Evolutionary conservation across 805 yeast genomes (phyloP), one percentile per base, ranked within the genome.

Genomic region (Candida hungchunana): DNA sequence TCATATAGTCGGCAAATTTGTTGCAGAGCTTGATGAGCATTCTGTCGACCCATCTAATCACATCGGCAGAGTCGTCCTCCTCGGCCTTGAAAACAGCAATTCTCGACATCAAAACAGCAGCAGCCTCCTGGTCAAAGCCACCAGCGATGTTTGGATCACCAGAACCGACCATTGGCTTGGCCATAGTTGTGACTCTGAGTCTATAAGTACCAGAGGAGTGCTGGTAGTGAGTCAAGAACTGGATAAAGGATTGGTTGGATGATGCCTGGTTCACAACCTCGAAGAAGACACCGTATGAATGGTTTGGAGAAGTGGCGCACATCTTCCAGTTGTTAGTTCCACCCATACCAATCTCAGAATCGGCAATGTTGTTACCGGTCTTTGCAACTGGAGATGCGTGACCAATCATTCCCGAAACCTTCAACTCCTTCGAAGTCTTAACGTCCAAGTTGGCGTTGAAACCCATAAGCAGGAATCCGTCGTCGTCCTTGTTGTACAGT

Each of bases 1-100:
- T 87, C 47, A 87, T 73, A 62, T 88, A 89, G 59, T 88, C 96
- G 29, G 96, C 97, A 63, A 85, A 93, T 54, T 84, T 82, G 49
- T 87, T 90, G 65, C 97, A 88, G 48, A 93, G 69, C 50, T 87
- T 79, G 51, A 93, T 87, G 55, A 93, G 70, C 65, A 85, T 83
- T 50, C 95, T 79, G 65, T 93, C 98, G 43, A 87, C 80, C 97
- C 97, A 90, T 61, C 95, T 72, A 55, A 89, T 73, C 16, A 90
- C 84, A 58, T 90, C 97, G 11, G 94, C 89, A 28, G 93, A 93
- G 52, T 87, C 95, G 53, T 88, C 96, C 18, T 82, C 74, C 46
- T 75, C 75, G 7, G 79, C 75, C 59, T 88, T 88, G 70, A 75
- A 82, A 29, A 90, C 88, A 9, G 96, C 93, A 36, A 90, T 74